Evolutionary conservation across 2,329 filamentous ascomycete genomes (phyloP), one percentile per base, ranked within the genome.

Genomic region (Pezicula radicicola): DNA sequence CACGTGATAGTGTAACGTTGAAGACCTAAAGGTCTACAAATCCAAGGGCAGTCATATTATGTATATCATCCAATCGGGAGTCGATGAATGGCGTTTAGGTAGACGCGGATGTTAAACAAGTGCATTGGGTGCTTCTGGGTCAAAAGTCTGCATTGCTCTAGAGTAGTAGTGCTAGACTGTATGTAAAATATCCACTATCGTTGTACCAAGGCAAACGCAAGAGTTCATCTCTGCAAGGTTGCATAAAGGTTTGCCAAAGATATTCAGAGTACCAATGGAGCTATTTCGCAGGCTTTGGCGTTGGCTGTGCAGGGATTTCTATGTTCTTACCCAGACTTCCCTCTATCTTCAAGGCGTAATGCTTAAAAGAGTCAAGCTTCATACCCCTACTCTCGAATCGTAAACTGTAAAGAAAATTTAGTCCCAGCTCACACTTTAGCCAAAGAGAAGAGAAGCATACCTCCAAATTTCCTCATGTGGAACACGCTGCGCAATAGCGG

Each of bases 181-280:
- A 59, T 63, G 59, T 61, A 59, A 58, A 47, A 64, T 57, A 62
- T 55, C 42, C 12, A 16, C 10, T 6, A 40, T 25, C 25, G 6
- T 49, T 28, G 37, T 40, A 40, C 15, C 21, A 40, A 41, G 25
- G 40, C 35, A 33, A 15, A 16, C 8, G 25, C 19, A 16, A 25
- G 25, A 35, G n/a, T 40, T 40, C 6, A 18, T 13, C 19, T 21
- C 37, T 40, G 10, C 19, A 21, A 18, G 8, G 25, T 25, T 25
- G 4, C 25, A 6, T 25, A 7, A 16, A 40, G 37, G 37, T 15
- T 40, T 16, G 9, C 13, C 35, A 15, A 16, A 37, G 35, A 37
- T 15, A 37, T 37, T 15, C 4, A 13, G 35, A 37, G 35, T 8
- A 37, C 16, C 13, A 37, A 15, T 7, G 16, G 35, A 12, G 35